Percentiles rank a stretch among this genome's conserved stretches.
Evolutionary conservation across 495 filamentous ascomycete genomes (phyloP).

Genomic region (Alectoria sarmentosa): DNA sequence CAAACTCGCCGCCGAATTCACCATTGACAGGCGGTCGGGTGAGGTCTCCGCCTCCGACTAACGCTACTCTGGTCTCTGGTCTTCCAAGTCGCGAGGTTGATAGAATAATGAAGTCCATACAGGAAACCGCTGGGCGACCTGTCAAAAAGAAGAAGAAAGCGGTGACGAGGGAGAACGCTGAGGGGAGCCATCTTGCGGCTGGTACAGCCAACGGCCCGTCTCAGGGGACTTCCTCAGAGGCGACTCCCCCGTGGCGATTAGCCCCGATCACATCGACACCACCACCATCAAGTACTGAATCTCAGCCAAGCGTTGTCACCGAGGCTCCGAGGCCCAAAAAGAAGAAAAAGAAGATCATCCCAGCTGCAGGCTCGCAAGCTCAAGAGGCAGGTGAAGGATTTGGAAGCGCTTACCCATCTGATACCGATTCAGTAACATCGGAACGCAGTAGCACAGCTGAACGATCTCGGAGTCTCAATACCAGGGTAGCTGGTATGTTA

Average conservation of each 20-base stretch:
- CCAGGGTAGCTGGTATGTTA: constrained; percentile 24
- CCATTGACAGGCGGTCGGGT: constrained; percentile 29
- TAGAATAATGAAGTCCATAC: constrained; percentile 32
- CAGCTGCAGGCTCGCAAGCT: neutral
- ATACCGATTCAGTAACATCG: constrained; percentile 29
- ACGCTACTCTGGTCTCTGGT: constrained; percentile 22
- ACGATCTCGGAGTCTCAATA: constrained; percentile 23
- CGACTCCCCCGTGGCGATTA: constrained; percentile 8
- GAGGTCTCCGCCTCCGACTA: constrained; percentile 31
- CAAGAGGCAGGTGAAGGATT: constrained; percentile 18
- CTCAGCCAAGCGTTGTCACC: constrained; percentile 16
- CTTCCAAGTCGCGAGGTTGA: constrained; percentile 30
- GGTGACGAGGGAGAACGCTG: constrained; percentile 33
- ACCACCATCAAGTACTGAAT: constrained; percentile 23
- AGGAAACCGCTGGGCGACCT: constrained; percentile 42
- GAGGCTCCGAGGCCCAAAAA: constrained; percentile 22
- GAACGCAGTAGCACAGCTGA: constrained; percentile 26
- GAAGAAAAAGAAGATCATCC: constrained; percentile 27
- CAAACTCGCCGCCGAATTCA: constrained; percentile 34
- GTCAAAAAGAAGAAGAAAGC: constrained; percentile 48
- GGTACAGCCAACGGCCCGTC: constrained; percentile 30
- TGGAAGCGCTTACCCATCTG: constrained; percentile 26
- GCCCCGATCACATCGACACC: constrained; percentile 9
- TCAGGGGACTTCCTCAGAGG: constrained; percentile 34
- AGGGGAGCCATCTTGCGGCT: constrained; percentile 40